Percentiles rank a stretch among this genome's conserved stretches.
Evolutionary conservation across 1,284 basidiomycete genomes (phyloP).

Genomic region (Trichosporon asahii): DNA sequence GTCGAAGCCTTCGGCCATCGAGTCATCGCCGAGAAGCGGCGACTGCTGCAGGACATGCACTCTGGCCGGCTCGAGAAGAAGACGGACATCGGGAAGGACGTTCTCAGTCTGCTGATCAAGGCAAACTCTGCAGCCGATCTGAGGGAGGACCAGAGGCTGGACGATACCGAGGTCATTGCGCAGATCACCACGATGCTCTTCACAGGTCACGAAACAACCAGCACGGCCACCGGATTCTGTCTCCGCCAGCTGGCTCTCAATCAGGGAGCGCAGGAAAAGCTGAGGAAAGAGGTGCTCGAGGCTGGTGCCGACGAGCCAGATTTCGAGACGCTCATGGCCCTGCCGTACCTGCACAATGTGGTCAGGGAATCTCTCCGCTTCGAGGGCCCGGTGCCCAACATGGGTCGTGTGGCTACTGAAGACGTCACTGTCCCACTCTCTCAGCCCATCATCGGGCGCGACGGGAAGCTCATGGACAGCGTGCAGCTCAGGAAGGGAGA

Average conservation of each 20-base stretch:
- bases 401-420: conserved; percentile 50
- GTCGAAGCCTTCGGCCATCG: conserved; percentile 62
- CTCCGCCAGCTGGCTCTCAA: conserved; percentile 55
- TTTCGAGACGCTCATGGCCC: conserved; percentile 45
- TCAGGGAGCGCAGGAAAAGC: conserved; percentile 56
- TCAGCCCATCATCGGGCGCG: conserved; percentile 46
- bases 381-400: conserved; percentile 61
- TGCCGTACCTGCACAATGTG: conserved; percentile 62
- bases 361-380: conserved; percentile 66
- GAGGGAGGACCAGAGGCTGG: conserved; percentile 59
- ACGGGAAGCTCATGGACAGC: conserved; percentile 49
- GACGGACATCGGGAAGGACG: conserved; percentile 52
- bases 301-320: conserved; percentile 9
- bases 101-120: conserved; percentile 57
- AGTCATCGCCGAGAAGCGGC: conserved; percentile 7
- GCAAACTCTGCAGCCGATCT: conserved; percentile 59
- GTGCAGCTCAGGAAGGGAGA: conserved; percentile 41
- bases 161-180: conserved; percentile 63
- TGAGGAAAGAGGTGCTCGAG: conserved; percentile 57
- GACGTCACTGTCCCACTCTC: conserved; percentile 63
- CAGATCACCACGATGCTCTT: conserved; percentile 72
- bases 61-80: conserved; percentile 39
- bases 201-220: conserved; percentile 72
- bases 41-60: not conserved
- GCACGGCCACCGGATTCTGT: conserved; percentile 53